Evolutionary conservation across 805 yeast species (phyloP), one percentile per base, ranked within the genome.

Genomic region (Ogataea ganodermae): DNA sequence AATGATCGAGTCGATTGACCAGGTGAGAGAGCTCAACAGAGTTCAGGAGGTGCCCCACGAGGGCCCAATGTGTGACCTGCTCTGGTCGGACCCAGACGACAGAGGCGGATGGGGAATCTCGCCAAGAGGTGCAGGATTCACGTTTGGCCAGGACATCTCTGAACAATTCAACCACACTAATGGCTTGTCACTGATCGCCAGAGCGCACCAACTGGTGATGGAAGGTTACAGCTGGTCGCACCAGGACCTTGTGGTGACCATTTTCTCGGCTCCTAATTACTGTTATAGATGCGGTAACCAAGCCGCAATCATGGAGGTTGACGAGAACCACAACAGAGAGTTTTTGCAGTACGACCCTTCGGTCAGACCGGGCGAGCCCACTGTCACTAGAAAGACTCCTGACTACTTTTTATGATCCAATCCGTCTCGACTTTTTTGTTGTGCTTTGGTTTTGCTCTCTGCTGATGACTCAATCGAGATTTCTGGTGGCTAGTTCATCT

Each of bases 81-180:
- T 91, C 57, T 91, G 97, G 97, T 88, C 96, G 3, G 97, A 91
- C 69, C 97, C 97, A 23, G 97, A 91, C 68, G 97, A 91, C 69
- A 78, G 97, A 65, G 96, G 96, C 59, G 97, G 96, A 60, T 91
- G 97, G 97, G 96, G 96, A 53, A 88, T 91, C 57, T 85, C 94
- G 63, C 96, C 97, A 69, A 83, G 97, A 80, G 97, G 97, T 75
- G 97, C 97, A 52, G 97, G 97, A 68, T 91, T 87, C 84, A 89
- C 96, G 62, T 91, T 91, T 80, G 97, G 97, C 60, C 95, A 86
- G 72, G 96, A 91, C 74, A 89, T 90, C 60, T 81, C 91, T 57
- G 96, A 88, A 66, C 96, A 89, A 64, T 91, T 91, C 71, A 91
- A 91, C 66, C 96, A 90, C 70, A 84, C 90, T 16, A 91, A 91